Base-by-base conservation (phyloP, 148 eudicot genomes). In the Rhododendron ovatum region DNA sequence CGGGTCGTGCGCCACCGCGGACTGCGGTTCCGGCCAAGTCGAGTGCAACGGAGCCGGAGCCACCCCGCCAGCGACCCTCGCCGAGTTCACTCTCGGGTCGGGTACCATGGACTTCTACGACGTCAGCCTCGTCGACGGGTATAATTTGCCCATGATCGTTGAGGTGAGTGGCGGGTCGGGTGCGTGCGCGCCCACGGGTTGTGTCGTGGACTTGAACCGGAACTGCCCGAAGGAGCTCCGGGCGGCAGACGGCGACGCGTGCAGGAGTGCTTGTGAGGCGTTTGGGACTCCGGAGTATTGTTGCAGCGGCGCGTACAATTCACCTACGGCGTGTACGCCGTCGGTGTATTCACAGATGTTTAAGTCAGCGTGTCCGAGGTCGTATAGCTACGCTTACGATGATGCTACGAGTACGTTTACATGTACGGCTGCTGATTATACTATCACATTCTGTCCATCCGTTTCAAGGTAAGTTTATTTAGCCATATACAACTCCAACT, bases 121-220 rank as follows among this genome's bases (percentile, higher is more conserved):
- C 89, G 96, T 95, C 33, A 95, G 98, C 91, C 91, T 95, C 5
- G 98, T 95, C 3, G 98, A 95, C 85, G 97, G 98, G 20, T 95
- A 94, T 80, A 95, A 95, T 57, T n/a, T 95, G 12, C 98, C 92
- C 0, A 87, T 95, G 92, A 82, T 90, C 6, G 92, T 95, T 0
- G 94, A 90, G 39, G 89, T 88, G 41, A 93, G 45, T 7, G 95
- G 98, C 3, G 98, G 96, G 11, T 86, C 94, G 26, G 98, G 96
- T 14, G 84, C 85, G 9, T 95, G 98, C 33, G 86, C 83, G 33
- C 83, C 94, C 12, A 95, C 98, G 1, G 98, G 98, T 76, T 95
- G 98, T 43, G 73, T 83, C 7, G 93, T 69, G 82, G 95, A 95
- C 89, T 41, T 94, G 33, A 94, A 92, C 88, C 83, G 75, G 76